Conservation (phyloP, 805 yeast genomes). For the Blastobotrys mokoenaii region DNA sequence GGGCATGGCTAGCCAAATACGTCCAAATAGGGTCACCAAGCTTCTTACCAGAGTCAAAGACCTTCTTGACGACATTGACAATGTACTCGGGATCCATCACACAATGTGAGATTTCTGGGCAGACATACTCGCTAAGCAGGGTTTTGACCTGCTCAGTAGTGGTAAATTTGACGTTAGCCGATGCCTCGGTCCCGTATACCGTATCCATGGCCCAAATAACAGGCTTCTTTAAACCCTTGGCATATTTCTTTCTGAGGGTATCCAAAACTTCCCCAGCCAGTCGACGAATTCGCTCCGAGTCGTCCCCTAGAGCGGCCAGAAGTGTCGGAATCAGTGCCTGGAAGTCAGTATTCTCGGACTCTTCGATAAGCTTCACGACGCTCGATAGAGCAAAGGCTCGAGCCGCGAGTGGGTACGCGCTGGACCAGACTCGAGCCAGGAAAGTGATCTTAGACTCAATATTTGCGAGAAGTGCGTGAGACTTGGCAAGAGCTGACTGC, state of each 20-base stretch:
- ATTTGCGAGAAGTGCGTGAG: too few species aligned
- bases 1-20: slow-evolving; percentile 64
- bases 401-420: slow-evolving; percentile 29
- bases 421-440: slow-evolving; percentile 28
- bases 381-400: slow-evolving; percentile 27
- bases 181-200: slow-evolving; percentile 47
- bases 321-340: slow-evolving; percentile 29
- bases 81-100: slow-evolving; percentile 44
- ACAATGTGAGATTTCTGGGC: slow-evolving; percentile 35
- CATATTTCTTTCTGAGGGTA: slow-evolving; percentile 18
- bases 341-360: slow-evolving; percentile 19
- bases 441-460: slow-evolving; percentile 22
- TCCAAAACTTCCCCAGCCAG: slow-evolving; percentile 21
- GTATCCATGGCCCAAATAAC: slow-evolving; percentile 27
- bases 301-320: slow-evolving; percentile 27
- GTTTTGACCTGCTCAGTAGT: slow-evolving; percentile 55
- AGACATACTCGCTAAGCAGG: slow-evolving; percentile 33
- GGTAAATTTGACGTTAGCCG: slow-evolving; percentile 41
- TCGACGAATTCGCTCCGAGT: slow-evolving; percentile 26
- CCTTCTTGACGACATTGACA: slow-evolving; percentile 14
- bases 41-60: slow-evolving; percentile 9
- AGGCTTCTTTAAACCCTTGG: slow-evolving; percentile 10
- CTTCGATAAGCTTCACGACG: slow-evolving; percentile 12
- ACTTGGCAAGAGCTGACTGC: slow-evolving; percentile 1
- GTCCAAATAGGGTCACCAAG: slow-evolving; percentile 33